A percentile compares a stretch with the other conserved stretches of the same genome.
phyloP scores from a whole-genome alignment of 1,284 basidiomycete genomes.

The Sporisorium exsertum region DNA sequence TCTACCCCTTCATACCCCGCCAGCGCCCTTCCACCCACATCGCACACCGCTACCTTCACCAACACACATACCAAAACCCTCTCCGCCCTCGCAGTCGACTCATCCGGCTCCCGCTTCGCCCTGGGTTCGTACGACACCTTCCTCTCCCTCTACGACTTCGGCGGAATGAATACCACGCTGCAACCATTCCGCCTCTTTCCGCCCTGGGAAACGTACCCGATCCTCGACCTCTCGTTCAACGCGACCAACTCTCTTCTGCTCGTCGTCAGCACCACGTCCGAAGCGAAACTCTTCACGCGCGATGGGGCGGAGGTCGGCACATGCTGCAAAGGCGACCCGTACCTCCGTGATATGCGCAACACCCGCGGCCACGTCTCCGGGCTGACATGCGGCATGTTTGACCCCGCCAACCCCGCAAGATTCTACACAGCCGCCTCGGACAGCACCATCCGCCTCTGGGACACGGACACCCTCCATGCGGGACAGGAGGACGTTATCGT shows the following conservation, averaged over 20 bases:
- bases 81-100: conserved; percentile 89
- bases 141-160: conserved; percentile 98
- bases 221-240: conserved; percentile 59
- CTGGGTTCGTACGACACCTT: conserved; percentile 97
- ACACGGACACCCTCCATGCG: conserved; percentile 81
- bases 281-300: conserved; percentile 84
- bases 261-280: conserved; percentile 82
- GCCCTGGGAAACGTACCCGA: conserved; percentile 83
- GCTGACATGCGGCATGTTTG: conserved; percentile 88
- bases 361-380: conserved; percentile 95
- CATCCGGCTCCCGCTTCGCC: conserved; percentile 88
- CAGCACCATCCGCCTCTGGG: conserved; percentile 97
- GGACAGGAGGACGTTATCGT: conserved; percentile 90
- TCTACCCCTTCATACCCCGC: neutral
- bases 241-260: conserved; percentile 33
- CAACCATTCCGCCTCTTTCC: conserved; percentile 97
- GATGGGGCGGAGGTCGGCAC: conserved; percentile 55
- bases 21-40: conserved; percentile 18
- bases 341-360: conserved; percentile 97
- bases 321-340: conserved; percentile 92
- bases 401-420: conserved; percentile 81
- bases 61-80: conserved; percentile 94
- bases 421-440: conserved; percentile 96
- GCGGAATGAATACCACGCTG: conserved; percentile 87
- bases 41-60: conserved; percentile 71